Evolutionary conservation across 768 basidiomycete genomes (phyloP), one percentile per base, ranked within the genome.

Genomic region (Psilocybe subaeruginosa): DNA sequence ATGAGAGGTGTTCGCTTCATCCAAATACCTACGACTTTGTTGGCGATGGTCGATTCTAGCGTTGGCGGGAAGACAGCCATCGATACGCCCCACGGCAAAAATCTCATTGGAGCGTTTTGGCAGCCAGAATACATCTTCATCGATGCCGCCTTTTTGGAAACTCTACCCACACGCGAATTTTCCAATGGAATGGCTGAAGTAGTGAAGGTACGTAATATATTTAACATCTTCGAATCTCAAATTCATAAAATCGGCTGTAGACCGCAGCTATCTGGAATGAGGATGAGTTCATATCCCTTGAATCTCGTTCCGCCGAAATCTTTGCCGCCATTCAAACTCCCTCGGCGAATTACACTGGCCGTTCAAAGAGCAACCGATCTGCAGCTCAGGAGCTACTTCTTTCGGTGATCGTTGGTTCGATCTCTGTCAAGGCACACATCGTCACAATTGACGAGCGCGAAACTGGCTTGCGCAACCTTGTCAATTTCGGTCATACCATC

Each of bases 101-200:
- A 99, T 76, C 85, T 99, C 66, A 94, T 99, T 66, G 97, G 97
- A 60, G 92, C 97, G 4, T 99, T 99, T 81, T 95, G 95, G 93
- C 97, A 99, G 75, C 97, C 97, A 0, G 87, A 92, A 68, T 98
- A 90, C 79, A 90, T 99, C 71, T 99, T 99, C 77, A 97, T 98
- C 66, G 97, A 99, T 72, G 91, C 93, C 27, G 91, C 96, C 1
- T 97, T 97, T 82, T 85, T 99, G 59, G 93, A 95, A 70, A 95
- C 93, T 1, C 87, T 99, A 2, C 96, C 96, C 0, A 75, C 87
- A 33, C 83, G 97, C 56, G 97, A 99, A 73, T 94, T 99, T 63
- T 92, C 93, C n/a, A 99, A 99, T 69, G 97, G 97, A 39, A 97
- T 99, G 91, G 97, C 97, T 0, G 97, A 99, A 74, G 91, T 98